Evolutionary conservation across 2,329 filamentous ascomycete species (phyloP).

Genomic region (Fusarium proliferatum): DNA sequence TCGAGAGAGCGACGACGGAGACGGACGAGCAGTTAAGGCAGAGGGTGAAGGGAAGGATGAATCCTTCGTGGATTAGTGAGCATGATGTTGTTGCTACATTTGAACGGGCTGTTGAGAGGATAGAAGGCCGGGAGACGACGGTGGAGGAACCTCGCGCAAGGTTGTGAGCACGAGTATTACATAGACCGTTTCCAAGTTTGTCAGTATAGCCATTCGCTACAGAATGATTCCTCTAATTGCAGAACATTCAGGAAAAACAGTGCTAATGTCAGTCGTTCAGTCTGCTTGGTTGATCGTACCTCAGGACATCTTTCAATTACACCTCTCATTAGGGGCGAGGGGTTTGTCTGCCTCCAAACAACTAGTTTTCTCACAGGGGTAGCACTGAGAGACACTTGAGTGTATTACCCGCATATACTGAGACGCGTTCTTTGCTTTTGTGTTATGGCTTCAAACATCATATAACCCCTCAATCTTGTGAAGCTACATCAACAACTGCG

Average conservation of each 20-base stretch:
- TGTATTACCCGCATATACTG: fast-evolving
- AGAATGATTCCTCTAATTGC: fast-evolving
- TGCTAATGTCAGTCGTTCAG: not conserved
- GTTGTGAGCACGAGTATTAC: not conserved
- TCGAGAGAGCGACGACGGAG: slow-evolving; percentile 38
- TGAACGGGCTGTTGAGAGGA: slow-evolving; percentile 1
- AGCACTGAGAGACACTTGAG: fast-evolving
- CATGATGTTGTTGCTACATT: slow-evolving; percentile 58
- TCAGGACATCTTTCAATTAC: not conserved
- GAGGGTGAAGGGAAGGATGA: slow-evolving; percentile 50
- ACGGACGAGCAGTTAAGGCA: slow-evolving; percentile 53
- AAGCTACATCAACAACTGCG: not conserved
- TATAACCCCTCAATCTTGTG: not conserved
- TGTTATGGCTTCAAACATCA: not conserved
- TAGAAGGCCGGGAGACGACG: not conserved
- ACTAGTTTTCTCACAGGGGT: not conserved
- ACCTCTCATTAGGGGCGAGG: no score
- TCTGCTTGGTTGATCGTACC: not conserved
- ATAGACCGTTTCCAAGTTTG: not conserved
- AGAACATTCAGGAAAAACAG: fast-evolving
- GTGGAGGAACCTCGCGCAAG: not conserved
- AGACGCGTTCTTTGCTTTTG: not conserved
- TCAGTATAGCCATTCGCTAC: fast-evolving
- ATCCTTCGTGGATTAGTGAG: slow-evolving; percentile 58
- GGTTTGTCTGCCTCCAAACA: fast-evolving